Evolutionary conservation across 2,329 filamentous ascomycete genomes (phyloP).

Genomic region (Parastagonospora nodorum): DNA sequence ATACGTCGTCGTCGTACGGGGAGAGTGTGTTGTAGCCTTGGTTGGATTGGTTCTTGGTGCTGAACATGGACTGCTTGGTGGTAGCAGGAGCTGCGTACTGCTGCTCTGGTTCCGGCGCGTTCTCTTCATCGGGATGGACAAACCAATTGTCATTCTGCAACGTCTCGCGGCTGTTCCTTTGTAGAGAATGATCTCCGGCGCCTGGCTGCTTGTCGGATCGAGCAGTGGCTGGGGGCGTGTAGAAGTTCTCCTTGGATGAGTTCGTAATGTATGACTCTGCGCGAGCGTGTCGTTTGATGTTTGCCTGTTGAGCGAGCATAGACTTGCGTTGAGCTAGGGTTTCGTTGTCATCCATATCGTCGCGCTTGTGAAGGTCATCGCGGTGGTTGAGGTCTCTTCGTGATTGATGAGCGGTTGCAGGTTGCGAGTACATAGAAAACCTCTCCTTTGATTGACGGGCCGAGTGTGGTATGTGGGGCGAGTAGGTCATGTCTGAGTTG

Average conservation of each 20-base stretch:
- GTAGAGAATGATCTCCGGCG: constrained; percentile 36
- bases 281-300: constrained; percentile 38
- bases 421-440: constrained; percentile 51
- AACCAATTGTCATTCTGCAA: constrained; percentile 56
- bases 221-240: constrained; percentile 32
- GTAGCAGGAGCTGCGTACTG: constrained; percentile 11
- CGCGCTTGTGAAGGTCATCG: constrained; percentile 33
- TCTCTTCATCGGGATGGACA: constrained; percentile 37
- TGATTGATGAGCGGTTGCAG: constrained; percentile 43
- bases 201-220: constrained; percentile 15
- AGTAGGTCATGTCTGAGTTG: constrained; percentile 60
- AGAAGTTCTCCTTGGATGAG: constrained; percentile 39
- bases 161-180: constrained; percentile 35
- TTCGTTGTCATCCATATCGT: constrained; percentile 32
- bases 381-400: constrained; percentile 44
- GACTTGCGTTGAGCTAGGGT: constrained; percentile 42
- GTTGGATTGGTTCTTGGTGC: constrained; percentile 24
- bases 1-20: constrained; percentile 33
- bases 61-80: constrained; percentile 29
- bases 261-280: constrained; percentile 32
- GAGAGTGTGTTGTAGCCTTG: constrained; percentile 37
- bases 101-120: constrained; percentile 15
- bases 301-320: constrained; percentile 39
- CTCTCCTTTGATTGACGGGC: constrained; percentile 59
- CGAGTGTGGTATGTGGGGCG: constrained; percentile 55